Evolutionary conservation across 495 filamentous ascomycete genomes (phyloP), one percentile per base, ranked within the genome.

Genomic region (Podospora comata): DNA sequence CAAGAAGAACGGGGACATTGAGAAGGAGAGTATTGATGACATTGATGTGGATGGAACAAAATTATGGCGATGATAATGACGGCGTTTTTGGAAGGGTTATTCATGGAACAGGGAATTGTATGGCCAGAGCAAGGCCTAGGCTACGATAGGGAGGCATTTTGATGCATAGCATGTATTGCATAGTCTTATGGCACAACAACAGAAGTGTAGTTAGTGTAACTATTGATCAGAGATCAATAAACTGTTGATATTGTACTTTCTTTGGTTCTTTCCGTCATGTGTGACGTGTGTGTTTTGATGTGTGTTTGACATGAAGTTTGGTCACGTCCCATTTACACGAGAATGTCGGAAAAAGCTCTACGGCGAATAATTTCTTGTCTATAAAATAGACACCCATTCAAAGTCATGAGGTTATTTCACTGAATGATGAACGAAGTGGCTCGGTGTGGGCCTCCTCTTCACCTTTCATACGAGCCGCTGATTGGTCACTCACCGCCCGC

Each of bases 401-500:
- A 32, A 7, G 4, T 7, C 30, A 4, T 1, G 4, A 32, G 30
- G 30, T 32, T 32, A 32, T 1, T 32, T 0, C 7, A 7, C 30
- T 7, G 7, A 32, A 32, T 32, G 30, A 32, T 32, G 30, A 32
- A 32, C 30, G 30, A 32, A 1, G 4, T 32, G 30, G 30, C 30
- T 32, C 30, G 23, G 56, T 20, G 56, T 20, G 56, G 39, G 13
- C 39, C 39, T 48, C 7, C 13, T 48, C 39, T 16, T 48, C 39
- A 48, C 39, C 13, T 48, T 48, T 2, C 39, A 13, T 48, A 48
- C 13, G 2, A 11, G 5, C 18, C 56, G 34, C 26, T 66, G 60
- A 75, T 75, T 75, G 73, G 73, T 60, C 61, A 34, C 73, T 62
- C 60, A 66, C 70, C 65, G 6, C 1, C 27, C 7, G 19, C 63